Evolutionary conservation across 306 rosid species (phyloP), one percentile per base, ranked within the genome.

Genomic region (Quercus variabilis): DNA sequence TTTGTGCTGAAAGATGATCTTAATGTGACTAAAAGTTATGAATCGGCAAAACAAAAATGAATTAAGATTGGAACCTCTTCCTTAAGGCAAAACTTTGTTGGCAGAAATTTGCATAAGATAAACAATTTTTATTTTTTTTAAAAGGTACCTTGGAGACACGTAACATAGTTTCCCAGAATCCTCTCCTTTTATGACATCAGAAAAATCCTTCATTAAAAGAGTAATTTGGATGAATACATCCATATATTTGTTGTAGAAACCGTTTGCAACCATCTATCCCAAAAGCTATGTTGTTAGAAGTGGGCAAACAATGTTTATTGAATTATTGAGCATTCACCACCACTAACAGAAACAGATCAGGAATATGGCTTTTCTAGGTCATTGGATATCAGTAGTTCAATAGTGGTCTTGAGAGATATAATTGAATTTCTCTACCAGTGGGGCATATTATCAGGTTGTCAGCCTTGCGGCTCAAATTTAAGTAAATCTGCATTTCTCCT

Each of bases 1-100:
- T 26, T 46, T 78, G 13, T 33, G 51, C n/a, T 73, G 9, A 38
- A 71, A 17, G 38, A 63, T 69, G 64, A 76, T 75, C 77, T 71
- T 26, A 67, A 67, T 19, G 51, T 35, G 51, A 33, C 25, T 7
- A 9, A 35, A 31, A 33, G 21, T 31, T 64, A 8, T 59, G 8
- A 9, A 20, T 25, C 7, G 11, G 31, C 26, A 11, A 30, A 30
- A 15, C 8, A 38, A 64, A 60, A 64, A 26, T 6, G 41, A 67
- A 67, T 35, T 33, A 1, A 35, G 17, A 35, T 49, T 2, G 72
- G 26, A 18, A 19, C 26, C 52, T 33, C 72, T 67, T 67, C 23
- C 72, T 67, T 35, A 33, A 18, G 19, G 12, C 18, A 67, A 43
- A 9, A 33, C 1, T 2, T 67, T 6, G 35, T 28, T 8, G 5